Evolutionary conservation across 2,329 filamentous ascomycete species (phyloP), one percentile per base, ranked within the genome.

Genomic region (Aspergillus piperis): DNA sequence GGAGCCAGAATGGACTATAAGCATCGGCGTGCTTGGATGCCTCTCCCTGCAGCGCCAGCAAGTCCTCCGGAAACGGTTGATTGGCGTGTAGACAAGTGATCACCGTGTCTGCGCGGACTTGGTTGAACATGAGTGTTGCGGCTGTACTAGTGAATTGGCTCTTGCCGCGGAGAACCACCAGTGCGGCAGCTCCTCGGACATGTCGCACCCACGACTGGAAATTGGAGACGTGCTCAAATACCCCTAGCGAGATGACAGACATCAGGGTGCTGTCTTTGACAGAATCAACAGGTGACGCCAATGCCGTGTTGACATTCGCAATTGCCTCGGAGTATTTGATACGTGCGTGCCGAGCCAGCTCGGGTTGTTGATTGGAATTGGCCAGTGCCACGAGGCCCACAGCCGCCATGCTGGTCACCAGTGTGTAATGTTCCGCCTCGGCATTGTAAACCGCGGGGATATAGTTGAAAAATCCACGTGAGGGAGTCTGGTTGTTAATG

Each of bases 361-460:
- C 62, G 8, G 65, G 67, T 38, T 61, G 67, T 25, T 41, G 61
- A 11, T 64, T 62, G 10, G 65, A 59, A 58, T 69, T 69, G 3
- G 69, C 67, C 38, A 71, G 38, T n/a, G 67, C 64, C 4, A 69
- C 64, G 3, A 71, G 69, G 13, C 69, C 69, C 3, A 70, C 66
- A 1, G 69, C 69, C 3, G 68, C 68, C 65, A 71, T 68, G 54
- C 67, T 71, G 25, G 68, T 48, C 4, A 66, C 27, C 0, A 71
- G 56, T 1, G 65, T 66, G 3, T 65, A 63, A 11, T 66, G 57
- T 13, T 64, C 63, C n/a, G 50, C 61, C 44, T 68, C 64, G 11
- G 56, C 47, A n/a, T 11, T 11, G 17, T 63, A 68, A 1, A 60
- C 60, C 0, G 62, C 44, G 2, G 68, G 64, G 5, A 70, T 60